Conservation (phyloP, 352 stramenopile genomes). For the Plasmopara viticola region DNA sequence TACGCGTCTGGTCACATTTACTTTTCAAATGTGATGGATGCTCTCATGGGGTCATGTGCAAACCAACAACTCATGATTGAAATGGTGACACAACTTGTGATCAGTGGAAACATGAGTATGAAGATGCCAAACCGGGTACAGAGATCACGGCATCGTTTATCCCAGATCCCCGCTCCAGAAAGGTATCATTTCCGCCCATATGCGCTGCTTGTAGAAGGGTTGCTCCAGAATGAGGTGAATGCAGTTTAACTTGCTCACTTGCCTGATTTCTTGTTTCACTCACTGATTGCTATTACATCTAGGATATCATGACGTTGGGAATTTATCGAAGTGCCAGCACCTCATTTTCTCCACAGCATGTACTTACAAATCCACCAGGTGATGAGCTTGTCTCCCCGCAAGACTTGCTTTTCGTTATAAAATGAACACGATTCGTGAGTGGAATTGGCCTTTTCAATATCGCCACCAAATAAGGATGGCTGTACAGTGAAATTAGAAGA, state of each 20-base stretch:
- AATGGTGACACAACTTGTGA: slow-evolving; percentile 23
- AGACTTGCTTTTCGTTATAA: slow-evolving; percentile 66
- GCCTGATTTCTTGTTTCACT: too few species aligned
- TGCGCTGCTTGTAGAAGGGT: slow-evolving; percentile 41
- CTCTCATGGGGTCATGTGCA: slow-evolving; percentile 52
- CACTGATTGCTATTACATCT: slow-evolving; percentile 8
- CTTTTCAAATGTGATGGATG: slow-evolving; percentile 70
- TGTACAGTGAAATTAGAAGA: too few species aligned
- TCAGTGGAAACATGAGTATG: slow-evolving; percentile 42
- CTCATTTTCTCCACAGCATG: too few species aligned
- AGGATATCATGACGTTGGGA: slow-evolving; percentile 52
- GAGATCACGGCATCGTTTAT: slow-evolving; percentile 34
- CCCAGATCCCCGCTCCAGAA: slow-evolving; percentile 48
- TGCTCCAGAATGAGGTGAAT: slow-evolving; percentile 50
- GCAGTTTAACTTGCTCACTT: background rate
- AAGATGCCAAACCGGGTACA: slow-evolving; percentile 41
- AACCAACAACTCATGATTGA: slow-evolving; percentile 58
- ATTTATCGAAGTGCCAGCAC: slow-evolving; percentile 38
- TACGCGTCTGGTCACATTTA: slow-evolving; percentile 63
- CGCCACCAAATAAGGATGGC: background rate
- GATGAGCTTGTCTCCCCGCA: slow-evolving; percentile 27
- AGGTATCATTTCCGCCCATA: slow-evolving; percentile 58
- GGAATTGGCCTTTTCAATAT: background rate
- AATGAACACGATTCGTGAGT: slow-evolving; percentile 18
- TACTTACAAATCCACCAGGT: too few species aligned